Evolutionary conservation across 331 rosid genomes (phyloP).

Genomic region (Spiraea crenata): DNA sequence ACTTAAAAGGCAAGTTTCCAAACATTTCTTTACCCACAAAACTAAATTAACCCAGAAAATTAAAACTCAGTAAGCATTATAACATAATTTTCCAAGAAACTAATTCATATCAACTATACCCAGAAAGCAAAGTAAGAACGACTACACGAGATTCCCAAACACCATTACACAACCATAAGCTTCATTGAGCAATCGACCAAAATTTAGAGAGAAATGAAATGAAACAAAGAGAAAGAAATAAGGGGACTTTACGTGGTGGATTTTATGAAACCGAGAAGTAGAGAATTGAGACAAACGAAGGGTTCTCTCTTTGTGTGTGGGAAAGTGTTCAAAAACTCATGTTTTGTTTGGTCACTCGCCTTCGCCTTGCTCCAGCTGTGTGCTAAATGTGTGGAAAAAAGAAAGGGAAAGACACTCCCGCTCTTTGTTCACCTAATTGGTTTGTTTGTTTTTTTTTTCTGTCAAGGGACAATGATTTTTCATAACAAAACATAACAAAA

Average conservation of each 20-base stretch:
- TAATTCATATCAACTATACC: not conserved
- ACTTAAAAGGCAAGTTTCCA: not conserved
- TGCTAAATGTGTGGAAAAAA: no score
- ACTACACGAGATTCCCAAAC: not conserved
- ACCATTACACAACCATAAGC: constrained; percentile 2
- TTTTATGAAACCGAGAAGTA: not conserved
- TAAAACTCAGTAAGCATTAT: not conserved
- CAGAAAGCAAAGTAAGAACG: not conserved
- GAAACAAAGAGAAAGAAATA: not conserved
- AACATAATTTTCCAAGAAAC: no score
- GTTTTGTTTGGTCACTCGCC: not conserved
- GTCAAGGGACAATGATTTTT: no score
- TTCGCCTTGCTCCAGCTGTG: not conserved
- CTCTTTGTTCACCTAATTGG: no score
- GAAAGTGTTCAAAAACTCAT: not conserved
- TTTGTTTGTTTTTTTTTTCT: no score
- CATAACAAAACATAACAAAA: no score
- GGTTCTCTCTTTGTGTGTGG: not conserved
- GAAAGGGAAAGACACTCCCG: no score
- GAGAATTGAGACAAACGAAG: constrained; percentile 6
- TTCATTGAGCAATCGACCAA: not conserved
- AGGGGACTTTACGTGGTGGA: constrained; percentile 9
- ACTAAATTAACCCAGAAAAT: not conserved
- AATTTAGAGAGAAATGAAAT: not conserved
- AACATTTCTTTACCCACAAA: not conserved